Percentiles rank a stretch among this genome's conserved stretches.
phyloP scores from a whole-genome alignment of 129 eudicot species.

The Ambrosia artemisiifolia region DNA sequence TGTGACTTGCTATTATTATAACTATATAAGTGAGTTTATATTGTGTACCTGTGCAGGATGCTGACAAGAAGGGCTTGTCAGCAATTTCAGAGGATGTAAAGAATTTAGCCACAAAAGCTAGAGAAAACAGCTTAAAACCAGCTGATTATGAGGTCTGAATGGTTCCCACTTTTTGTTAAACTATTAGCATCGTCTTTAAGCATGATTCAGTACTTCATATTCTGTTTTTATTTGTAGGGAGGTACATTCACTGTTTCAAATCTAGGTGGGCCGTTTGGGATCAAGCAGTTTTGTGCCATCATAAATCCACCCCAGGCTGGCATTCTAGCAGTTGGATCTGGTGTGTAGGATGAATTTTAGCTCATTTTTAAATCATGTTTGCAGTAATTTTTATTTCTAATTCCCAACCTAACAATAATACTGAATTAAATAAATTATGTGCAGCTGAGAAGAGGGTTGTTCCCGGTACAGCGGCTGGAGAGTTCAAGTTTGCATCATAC shows the following conservation, averaged over 20 bases:
- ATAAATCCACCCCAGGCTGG: slow-evolving; percentile 97
- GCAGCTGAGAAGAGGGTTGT: slow-evolving; percentile 94
- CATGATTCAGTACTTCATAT: not conserved
- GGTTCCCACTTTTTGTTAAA: not conserved
- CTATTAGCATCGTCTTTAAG: not conserved
- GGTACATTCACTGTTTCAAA: slow-evolving; percentile 85
- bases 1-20: not conserved
- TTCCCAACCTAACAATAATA: not conserved
- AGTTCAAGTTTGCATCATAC: slow-evolving; percentile 65
- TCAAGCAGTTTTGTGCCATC: slow-evolving; percentile 95
- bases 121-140: slow-evolving; percentile 78
- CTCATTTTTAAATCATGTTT: not conserved
- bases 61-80: slow-evolving; percentile 88
- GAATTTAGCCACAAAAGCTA: slow-evolving; percentile 78
- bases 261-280: slow-evolving; percentile 86
- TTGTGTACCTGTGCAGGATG: slow-evolving; percentile 51
- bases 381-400: not conserved
- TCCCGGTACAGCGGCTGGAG: slow-evolving; percentile 60
- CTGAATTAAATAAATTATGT: not conserved
- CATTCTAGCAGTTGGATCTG: slow-evolving; percentile 91
- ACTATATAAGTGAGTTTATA: not conserved
- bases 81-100: slow-evolving; percentile 79
- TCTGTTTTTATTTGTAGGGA: slow-evolving; percentile 37
- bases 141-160: slow-evolving; percentile 83
- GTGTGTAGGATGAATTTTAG: slow-evolving; percentile 34